Evolutionary conservation across 2,329 filamentous ascomycete genomes (phyloP).

Genomic region (Hypoxylon sp.): DNA sequence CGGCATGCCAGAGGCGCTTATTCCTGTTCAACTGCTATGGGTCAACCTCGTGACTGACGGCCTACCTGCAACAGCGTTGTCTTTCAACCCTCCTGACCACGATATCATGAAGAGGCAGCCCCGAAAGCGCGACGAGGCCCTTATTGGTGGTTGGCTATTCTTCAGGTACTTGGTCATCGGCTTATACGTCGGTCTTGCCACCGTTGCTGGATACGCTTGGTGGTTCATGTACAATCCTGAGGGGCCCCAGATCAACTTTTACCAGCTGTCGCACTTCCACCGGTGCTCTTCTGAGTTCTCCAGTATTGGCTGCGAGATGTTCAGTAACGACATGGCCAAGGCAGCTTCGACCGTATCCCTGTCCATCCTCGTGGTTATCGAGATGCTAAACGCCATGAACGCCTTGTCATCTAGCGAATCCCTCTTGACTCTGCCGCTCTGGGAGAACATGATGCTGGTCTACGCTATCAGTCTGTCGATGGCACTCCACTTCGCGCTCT

Average conservation of each 20-base stretch:
- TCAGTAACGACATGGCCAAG: conserved; percentile 85
- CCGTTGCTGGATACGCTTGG: conserved; percentile 98
- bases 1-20: conserved; percentile 97
- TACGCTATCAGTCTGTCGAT: conserved; percentile 95
- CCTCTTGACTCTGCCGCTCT: conserved; percentile 91
- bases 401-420: conserved; percentile 95
- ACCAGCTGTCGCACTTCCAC: conserved; percentile 93
- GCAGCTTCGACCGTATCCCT: conserved; percentile 93
- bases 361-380: conserved; percentile 93
- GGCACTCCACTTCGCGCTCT: conserved; percentile 91
- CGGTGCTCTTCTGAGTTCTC: conserved; percentile 87
- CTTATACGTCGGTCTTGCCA: conserved; percentile 92
- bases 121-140: conserved; percentile 89
- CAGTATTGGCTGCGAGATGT: conserved; percentile 93
- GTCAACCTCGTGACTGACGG: conserved; percentile 98
- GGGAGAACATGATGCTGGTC: conserved; percentile 98
- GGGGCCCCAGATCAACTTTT: conserved; percentile 92
- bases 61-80: conserved; percentile 93
- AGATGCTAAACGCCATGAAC: conserved; percentile 99
- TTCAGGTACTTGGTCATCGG: conserved; percentile 98
- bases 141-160: conserved; percentile 96
- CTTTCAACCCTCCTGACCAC: conserved; percentile 98
- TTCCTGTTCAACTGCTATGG: conserved; percentile 97
- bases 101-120: conserved; percentile 96
- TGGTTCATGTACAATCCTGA: conserved; percentile 98